These are phyloP conservation scores for Malbranchea zuffiana DNA, from an alignment of 2,329 filamentous ascomycete genomes.

Conservation along the genomic window DNA sequence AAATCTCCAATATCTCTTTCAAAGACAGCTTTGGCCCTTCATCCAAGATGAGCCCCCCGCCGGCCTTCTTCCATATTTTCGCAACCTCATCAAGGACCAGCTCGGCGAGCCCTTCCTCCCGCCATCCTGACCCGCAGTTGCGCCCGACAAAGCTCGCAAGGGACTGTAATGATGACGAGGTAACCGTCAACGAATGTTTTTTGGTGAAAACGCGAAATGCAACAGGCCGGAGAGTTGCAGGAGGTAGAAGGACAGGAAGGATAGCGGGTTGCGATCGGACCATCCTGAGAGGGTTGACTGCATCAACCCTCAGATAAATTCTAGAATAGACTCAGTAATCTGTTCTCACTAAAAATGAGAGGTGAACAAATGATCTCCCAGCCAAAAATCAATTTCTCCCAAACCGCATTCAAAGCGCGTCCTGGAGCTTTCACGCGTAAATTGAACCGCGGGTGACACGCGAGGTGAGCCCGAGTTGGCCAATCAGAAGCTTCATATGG, in stretches of 20 bases:
- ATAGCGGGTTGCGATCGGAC: slow-evolving; percentile 43
- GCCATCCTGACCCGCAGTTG: slow-evolving; percentile 91
- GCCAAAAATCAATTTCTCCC: too few relatives aligned
- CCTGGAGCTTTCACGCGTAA: too few relatives aligned
- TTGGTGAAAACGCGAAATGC: slow-evolving; percentile 96
- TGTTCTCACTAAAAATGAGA: too few relatives aligned
- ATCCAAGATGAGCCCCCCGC: slow-evolving; percentile 83
- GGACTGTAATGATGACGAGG: slow-evolving; percentile 71
- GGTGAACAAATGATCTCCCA: too few relatives aligned
- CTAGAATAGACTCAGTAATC: too few relatives aligned
- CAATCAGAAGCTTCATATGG: too few relatives aligned
- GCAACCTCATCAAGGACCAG: slow-evolving; percentile 85
- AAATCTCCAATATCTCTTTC: slow-evolving; percentile 67
- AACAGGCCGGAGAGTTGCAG: slow-evolving; percentile 73
- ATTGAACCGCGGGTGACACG: too few relatives aligned
- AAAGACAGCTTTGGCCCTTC: slow-evolving; percentile 57
- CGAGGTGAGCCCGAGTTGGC: too few relatives aligned
- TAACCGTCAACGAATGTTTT: slow-evolving; percentile 89
- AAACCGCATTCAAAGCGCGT: too few relatives aligned
- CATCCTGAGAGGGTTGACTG: too few relatives aligned
- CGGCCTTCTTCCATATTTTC: slow-evolving; percentile 79
- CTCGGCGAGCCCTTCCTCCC: slow-evolving; percentile 87
- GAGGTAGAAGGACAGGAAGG: slow-evolving; percentile 78
- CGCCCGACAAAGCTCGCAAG: slow-evolving; percentile 83
- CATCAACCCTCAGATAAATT: too few relatives aligned